Base-by-base conservation (phyloP, 192 early-diverging fungal species). In the Backusella westeae region DNA sequence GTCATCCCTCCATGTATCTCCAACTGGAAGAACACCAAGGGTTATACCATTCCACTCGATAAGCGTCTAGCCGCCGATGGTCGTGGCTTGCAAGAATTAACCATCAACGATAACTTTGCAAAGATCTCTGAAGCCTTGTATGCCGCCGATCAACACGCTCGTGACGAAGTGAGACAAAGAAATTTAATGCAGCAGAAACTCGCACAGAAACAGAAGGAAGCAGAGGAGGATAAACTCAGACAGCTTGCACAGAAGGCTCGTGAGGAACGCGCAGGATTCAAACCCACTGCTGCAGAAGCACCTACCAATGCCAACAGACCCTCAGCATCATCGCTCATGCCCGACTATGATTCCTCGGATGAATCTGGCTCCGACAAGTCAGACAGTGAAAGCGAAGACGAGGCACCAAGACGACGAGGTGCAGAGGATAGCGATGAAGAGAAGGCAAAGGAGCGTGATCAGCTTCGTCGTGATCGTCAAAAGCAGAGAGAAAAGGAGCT, bases 1-100 rank as follows among this genome's bases (percentile, higher is more conserved):
- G 87, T 94, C 8, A 96, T 99, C 68, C 98, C 98, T 53, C 98
- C 98, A n/a, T 97, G 94, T 77, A 97, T 99, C 53, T 95, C 93
- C 76, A 99, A 98, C 82, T 99, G 98, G 98, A 99, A 99, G 87
- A 99, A 99, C 86, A 94, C 96, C 69, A 98, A 99, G 78, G 98
- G 98, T 39, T 99, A 96, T 81, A 99, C 98, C 9, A 98, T 99
- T 74, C 95, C 98, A 17, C 85, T 99, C 46, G 98, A 99, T 84
- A 99, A 99, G 84, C 95, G 98, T 65, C 85, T 99, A 76, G 98
- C 98, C 1, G 93, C 95, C 17, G 98, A 99, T 80, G 98, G 96
- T 32, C 91, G 97, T 70, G 98, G 98, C 19, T 76, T 97, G 34
- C 96, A 99, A 86, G 94, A 98, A 69, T 59, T 86, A 7, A 88